phyloP scores from a whole-genome alignment of 345 rosid species.

The Ceriops zippeliana region DNA sequence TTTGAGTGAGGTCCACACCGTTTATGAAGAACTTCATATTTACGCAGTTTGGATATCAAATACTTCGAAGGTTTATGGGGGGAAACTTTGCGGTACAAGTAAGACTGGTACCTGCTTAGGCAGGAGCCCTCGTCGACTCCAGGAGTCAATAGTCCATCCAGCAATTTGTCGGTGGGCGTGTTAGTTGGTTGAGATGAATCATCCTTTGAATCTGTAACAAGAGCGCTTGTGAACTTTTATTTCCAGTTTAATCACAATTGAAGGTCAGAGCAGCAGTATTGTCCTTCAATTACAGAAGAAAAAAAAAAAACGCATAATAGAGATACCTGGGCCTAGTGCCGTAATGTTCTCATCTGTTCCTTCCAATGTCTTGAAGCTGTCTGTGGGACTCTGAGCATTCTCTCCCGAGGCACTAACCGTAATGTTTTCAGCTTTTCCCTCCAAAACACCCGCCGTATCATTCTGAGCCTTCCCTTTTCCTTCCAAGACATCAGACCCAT shows the following conservation, averaged over 20 bases:
- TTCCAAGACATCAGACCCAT: not conserved
- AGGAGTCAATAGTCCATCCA: conserved; percentile 11
- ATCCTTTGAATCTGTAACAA: not conserved
- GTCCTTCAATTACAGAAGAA: not conserved
- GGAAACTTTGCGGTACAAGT: conserved; percentile 14
- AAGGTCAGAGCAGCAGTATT: not conserved
- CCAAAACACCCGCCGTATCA: not conserved
- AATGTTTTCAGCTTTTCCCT: too few species aligned
- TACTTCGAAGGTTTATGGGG: conserved; percentile 12
- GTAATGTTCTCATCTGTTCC: not conserved
- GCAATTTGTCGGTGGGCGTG: conserved; percentile 4
- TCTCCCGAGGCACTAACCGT: too few species aligned
- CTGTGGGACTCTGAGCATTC: too few species aligned
- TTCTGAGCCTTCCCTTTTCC: conserved; percentile 11
- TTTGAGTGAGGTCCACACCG: conserved; percentile 13
- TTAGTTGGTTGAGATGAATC: conserved; percentile 6
- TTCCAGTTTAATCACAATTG: not conserved
- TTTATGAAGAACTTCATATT: conserved; percentile 16
- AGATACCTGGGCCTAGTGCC: conserved; percentile 10
- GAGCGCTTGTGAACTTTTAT: not conserved
- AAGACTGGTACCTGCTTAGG: conserved; percentile 11
- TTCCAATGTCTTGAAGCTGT: too few species aligned
- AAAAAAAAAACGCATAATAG: not conserved
- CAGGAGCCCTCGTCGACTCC: conserved; percentile 18
- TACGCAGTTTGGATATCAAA: conserved; percentile 15